Percentiles rank a stretch among this genome's conserved stretches.
These are phyloP conservation scores for Grammothele lineata DNA, from an alignment of 768 basidiomycete genomes.

Conservation along the genomic window DNA sequence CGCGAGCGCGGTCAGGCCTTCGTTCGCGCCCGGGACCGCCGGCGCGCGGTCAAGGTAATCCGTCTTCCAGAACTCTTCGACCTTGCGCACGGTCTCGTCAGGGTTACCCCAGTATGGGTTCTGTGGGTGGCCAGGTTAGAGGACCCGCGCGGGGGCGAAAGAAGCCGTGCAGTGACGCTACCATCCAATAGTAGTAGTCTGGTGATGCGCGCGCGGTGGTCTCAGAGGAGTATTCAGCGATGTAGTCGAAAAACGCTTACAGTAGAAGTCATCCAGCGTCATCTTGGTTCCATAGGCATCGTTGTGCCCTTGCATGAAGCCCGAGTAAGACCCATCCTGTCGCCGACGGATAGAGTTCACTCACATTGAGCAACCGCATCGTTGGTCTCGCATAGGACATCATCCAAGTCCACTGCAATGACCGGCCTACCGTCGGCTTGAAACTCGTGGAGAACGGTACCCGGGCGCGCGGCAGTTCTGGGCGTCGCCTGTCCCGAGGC, in stretches of 20 bases:
- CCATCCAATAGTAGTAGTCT: constrained; percentile 82
- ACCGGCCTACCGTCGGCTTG: constrained; percentile 29
- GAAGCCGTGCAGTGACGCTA: constrained; percentile 15
- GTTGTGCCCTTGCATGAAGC: constrained; percentile 56
- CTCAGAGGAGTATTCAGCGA: not conserved
- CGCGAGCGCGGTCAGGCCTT: constrained; percentile 51
- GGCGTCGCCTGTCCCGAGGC: constrained; percentile 6
- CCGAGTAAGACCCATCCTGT: too few relatives aligned
- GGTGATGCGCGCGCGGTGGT: not conserved
- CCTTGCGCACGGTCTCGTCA: constrained; percentile 53
- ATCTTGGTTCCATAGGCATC: constrained; percentile 53
- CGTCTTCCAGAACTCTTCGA: constrained; percentile 53
- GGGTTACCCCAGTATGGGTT: constrained; percentile 61
- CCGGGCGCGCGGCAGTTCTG: constrained; percentile 14
- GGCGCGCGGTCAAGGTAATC: constrained; percentile 40
- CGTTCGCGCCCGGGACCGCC: constrained; percentile 58
- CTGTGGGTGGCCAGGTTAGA: constrained; percentile 20
- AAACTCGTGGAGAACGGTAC: constrained; percentile 18
- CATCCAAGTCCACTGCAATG: constrained; percentile 65
- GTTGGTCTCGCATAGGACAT: constrained; percentile 67
- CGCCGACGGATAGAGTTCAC: too few relatives aligned
- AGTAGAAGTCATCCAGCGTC: constrained; percentile 54
- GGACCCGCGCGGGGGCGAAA: not conserved
- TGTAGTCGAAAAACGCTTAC: constrained; percentile 31
- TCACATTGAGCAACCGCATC: constrained; percentile 50